Evolutionary conservation across 352 stramenopile species (phyloP).

Genomic region (Phytophthora boehmeriae): DNA sequence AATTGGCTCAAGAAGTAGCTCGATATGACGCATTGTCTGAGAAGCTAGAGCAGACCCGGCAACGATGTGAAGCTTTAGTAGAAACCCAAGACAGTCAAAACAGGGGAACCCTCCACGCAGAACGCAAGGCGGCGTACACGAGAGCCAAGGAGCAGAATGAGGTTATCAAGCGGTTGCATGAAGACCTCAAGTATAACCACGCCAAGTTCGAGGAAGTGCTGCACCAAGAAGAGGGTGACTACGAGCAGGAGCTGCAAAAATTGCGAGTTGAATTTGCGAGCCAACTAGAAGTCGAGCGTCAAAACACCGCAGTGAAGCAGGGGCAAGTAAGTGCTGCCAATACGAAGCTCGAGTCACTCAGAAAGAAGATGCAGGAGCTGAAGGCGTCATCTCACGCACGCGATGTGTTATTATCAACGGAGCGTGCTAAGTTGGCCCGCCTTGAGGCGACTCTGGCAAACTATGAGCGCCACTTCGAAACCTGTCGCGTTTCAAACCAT

Average conservation of each 20-base stretch:
- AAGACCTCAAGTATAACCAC: constrained; percentile 88
- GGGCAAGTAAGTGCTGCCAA: constrained; percentile 77
- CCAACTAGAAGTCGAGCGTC: constrained; percentile 71
- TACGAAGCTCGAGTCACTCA: constrained; percentile 81
- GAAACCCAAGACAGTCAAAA: constrained; percentile 80
- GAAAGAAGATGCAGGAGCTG: constrained; percentile 88
- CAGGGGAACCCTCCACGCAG: constrained; percentile 59
- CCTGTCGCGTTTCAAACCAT: constrained; percentile 61
- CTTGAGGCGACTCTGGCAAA: constrained; percentile 68
- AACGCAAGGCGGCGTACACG: constrained; percentile 67
- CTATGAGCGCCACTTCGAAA: constrained; percentile 81
- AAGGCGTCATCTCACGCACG: constrained; percentile 70
- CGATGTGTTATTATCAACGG: constrained; percentile 75
- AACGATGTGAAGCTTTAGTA: constrained; percentile 88
- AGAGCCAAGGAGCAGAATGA: constrained; percentile 83
- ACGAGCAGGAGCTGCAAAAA: constrained; percentile 76
- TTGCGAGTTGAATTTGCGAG: constrained; percentile 61
- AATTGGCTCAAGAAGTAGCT: constrained; percentile 87
- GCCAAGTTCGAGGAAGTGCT: constrained; percentile 87
- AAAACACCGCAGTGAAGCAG: constrained; percentile 84
- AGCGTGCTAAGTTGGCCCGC: constrained; percentile 67
- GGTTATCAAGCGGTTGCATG: constrained; percentile 83
- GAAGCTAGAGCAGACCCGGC: constrained; percentile 87
- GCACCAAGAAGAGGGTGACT: constrained; percentile 81
- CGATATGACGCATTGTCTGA: constrained; percentile 90